Percentiles rank a stretch among this genome's conserved stretches.
phyloP scores from a whole-genome alignment of 768 basidiomycete genomes.

The Rhodotorula diobovata region DNA sequence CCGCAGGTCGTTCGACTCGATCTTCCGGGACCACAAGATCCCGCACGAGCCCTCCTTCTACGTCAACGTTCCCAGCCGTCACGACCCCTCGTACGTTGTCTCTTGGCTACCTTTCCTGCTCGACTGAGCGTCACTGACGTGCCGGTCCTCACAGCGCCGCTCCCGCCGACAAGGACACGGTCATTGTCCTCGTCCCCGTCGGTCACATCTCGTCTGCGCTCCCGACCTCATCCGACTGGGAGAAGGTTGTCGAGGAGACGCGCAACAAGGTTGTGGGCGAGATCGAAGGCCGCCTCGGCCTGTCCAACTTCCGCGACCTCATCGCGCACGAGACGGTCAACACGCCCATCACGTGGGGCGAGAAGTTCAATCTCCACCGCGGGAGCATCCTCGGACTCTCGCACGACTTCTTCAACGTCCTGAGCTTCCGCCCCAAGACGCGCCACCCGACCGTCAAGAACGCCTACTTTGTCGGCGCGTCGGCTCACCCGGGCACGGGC shows the following conservation, averaged over 20 bases:
- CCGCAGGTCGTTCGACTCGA: conserved; percentile 48
- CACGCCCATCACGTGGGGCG: conserved; percentile 50
- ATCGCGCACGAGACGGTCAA: conserved; percentile 50
- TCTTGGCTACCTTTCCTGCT: accelerated
- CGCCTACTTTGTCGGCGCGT: conserved; percentile 52
- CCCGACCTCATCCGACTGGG: conserved; percentile 27
- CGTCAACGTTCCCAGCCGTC: conserved; percentile 51
- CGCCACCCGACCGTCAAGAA: conserved; percentile 47
- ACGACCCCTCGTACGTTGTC: conserved; percentile 45
- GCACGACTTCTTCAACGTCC: conserved; percentile 46
- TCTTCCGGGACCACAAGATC: conserved; percentile 50
- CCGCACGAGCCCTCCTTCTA: conserved; percentile 51
- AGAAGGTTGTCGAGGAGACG: conserved; percentile 24
- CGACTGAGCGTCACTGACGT: background rate
- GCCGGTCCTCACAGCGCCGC: conserved; percentile 42
- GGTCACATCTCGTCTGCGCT: conserved; percentile 45
- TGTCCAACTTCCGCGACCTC: conserved; percentile 45
- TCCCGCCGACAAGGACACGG: conserved; percentile 49
- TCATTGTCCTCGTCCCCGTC: conserved; percentile 50
- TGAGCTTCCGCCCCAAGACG: conserved; percentile 41
- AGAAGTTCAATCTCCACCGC: conserved; percentile 51
- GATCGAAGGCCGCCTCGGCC: conserved; percentile 45
- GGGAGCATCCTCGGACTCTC: conserved; percentile 51
- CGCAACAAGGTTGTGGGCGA: conserved; percentile 30
- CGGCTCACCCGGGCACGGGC: conserved; percentile 51